Conservation (phyloP, 2,329 filamentous ascomycete species). For the Gliomastix tumulicola region DNA sequence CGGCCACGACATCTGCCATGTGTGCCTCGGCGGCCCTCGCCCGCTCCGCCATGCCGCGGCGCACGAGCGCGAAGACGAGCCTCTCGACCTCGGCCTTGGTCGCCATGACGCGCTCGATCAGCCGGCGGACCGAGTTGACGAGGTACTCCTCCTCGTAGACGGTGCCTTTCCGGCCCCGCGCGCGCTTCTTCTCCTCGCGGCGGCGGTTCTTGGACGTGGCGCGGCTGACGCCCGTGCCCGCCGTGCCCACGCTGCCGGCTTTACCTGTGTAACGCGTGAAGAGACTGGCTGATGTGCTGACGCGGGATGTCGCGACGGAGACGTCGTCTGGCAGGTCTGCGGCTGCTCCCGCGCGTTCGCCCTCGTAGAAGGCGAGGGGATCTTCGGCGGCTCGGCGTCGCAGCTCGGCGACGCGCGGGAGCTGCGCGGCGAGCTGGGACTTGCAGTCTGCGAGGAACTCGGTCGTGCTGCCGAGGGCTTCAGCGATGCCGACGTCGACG, state of each 20-base stretch:
- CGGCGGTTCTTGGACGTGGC: slow-evolving; percentile 83
- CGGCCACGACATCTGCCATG: slow-evolving; percentile 65
- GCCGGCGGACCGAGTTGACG: slow-evolving; percentile 74
- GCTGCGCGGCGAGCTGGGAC: slow-evolving; percentile 73
- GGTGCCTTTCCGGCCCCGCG: slow-evolving; percentile 89
- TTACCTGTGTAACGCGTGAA: slow-evolving; percentile 89
- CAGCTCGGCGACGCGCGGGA: slow-evolving; percentile 79
- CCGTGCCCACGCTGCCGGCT: slow-evolving; percentile 54
- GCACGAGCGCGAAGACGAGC: slow-evolving; percentile 69
- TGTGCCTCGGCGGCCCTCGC: slow-evolving; percentile 70
- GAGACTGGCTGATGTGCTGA: slow-evolving; percentile 77
- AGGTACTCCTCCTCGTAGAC: slow-evolving; percentile 98
- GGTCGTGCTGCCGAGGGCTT: slow-evolving; percentile 74
- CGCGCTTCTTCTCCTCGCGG: slow-evolving; percentile 90
- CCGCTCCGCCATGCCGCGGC: slow-evolving; percentile 81
- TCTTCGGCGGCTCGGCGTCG: slow-evolving; percentile 75
- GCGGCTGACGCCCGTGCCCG: slow-evolving; percentile 65
- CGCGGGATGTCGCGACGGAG: slow-evolving; percentile 72
- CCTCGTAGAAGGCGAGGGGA: slow-evolving; percentile 83
- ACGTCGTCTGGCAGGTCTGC: slow-evolving; percentile 83
- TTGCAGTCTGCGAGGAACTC: slow-evolving; percentile 94
- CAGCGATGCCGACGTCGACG: slow-evolving; percentile 72
- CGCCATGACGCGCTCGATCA: slow-evolving; percentile 75
- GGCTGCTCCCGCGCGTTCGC: slow-evolving; percentile 56
- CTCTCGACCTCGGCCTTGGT: slow-evolving; percentile 65